These are phyloP conservation scores for Diplocarpon mali DNA, from an alignment of 2,329 filamentous ascomycete species.

Conservation along the genomic window DNA sequence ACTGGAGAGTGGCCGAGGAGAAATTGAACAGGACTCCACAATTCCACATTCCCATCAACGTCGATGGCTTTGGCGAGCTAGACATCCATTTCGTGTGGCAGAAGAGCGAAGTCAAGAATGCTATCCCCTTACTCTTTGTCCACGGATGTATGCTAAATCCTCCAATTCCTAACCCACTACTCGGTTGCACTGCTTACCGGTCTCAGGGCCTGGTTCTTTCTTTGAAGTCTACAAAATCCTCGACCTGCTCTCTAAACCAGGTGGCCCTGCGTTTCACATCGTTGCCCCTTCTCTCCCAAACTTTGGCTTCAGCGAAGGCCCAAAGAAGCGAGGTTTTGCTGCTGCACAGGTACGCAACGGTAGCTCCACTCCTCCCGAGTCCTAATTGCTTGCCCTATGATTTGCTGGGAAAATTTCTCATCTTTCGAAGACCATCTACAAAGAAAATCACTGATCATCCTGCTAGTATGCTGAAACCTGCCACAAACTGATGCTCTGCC, in stretches of 20 bases:
- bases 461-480: conserved; percentile 45
- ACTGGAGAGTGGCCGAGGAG: conserved; percentile 51
- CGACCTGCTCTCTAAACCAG: conserved; percentile 31
- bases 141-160: conserved; percentile 40
- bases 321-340: conserved; percentile 42
- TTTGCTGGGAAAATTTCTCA: too few species aligned
- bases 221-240: conserved; percentile 55
- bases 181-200: too few species aligned
- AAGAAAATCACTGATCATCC: too few species aligned
- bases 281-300: conserved; percentile 48
- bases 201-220: conserved; percentile 54
- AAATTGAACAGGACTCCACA: conserved; percentile 47
- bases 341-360: conserved; percentile 31
- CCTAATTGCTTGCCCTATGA: too few species aligned
- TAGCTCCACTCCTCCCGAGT: too few species aligned
- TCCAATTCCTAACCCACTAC: neutral
- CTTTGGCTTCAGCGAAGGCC: conserved; percentile 36
- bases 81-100: conserved; percentile 56
- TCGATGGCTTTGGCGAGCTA: conserved; percentile 47
- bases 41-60: conserved; percentile 39
- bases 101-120: conserved; percentile 35
- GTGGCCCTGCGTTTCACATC: conserved; percentile 39
- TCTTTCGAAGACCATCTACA: too few species aligned
- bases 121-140: conserved; percentile 48
- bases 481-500: conserved; percentile 56